These are phyloP conservation scores for Cryptomeria japonica DNA, from an alignment of 75 land plant genomes.

Conservation along the genomic window DNA sequence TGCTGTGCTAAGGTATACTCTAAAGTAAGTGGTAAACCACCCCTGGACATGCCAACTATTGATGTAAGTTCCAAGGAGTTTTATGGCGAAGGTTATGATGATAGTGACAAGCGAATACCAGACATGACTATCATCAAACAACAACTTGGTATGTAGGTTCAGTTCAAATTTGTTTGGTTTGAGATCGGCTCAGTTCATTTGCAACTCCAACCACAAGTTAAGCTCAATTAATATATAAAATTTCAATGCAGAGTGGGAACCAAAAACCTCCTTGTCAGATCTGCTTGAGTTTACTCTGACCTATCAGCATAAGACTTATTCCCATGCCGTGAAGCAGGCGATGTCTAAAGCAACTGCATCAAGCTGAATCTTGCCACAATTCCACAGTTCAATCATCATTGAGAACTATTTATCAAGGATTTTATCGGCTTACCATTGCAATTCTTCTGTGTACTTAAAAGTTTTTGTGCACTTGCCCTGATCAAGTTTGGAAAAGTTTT, in stretches of 20 bases:
- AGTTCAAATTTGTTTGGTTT: background rate
- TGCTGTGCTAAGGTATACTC: constrained; percentile 59
- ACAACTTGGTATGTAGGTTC: constrained; percentile 70
- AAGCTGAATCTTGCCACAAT: background rate
- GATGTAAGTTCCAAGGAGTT: constrained; percentile 95
- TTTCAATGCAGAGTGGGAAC: constrained; percentile 84
- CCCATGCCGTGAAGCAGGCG: constrained; percentile 75
- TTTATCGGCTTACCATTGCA: background rate
- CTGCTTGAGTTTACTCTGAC: constrained; percentile 85
- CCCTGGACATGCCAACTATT: constrained; percentile 69
- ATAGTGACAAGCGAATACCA: constrained; percentile 96
- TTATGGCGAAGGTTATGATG: constrained; percentile 99
- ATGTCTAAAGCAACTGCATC: constrained; percentile 58
- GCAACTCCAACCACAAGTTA: background rate
- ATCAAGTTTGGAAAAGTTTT: background rate
- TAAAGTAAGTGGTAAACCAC: constrained; percentile 81
- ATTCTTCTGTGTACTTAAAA: constrained; percentile 11
- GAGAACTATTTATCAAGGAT: background rate
- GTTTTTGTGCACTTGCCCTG: constrained; percentile 10
- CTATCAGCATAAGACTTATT: constrained; percentile 88
- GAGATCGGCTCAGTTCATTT: background rate
- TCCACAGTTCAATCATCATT: background rate
- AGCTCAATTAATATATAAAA: background rate
- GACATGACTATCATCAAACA: constrained; percentile 97
- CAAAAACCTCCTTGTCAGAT: constrained; percentile 87